Percentiles rank a stretch among this genome's conserved stretches.
Conservation (phyloP, 768 basidiomycete species). For the Tulasnella sp. region DNA sequence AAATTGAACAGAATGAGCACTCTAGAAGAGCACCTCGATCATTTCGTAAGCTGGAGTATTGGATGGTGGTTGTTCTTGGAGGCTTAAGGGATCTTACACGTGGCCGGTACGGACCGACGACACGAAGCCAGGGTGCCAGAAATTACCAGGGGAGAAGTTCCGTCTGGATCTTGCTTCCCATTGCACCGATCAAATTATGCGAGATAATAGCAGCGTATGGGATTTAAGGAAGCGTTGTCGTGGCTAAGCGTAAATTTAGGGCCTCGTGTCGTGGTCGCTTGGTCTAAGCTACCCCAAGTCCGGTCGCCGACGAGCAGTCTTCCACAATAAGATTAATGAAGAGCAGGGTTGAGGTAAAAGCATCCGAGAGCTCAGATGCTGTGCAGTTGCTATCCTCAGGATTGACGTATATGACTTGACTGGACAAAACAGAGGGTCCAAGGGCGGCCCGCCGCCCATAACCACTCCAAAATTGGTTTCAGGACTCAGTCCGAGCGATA, state of each 20-base stretch:
- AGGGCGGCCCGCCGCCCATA: not conserved
- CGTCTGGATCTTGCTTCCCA: not conserved
- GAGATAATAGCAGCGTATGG: not conserved
- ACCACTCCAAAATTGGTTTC: not conserved
- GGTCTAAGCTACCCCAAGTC: not conserved
- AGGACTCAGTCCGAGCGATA: conserved; percentile 4
- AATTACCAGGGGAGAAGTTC: conserved; percentile 6
- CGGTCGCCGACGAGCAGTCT: not conserved
- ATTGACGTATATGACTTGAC: not conserved
- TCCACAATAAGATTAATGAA: not conserved
- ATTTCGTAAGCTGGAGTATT: conserved; percentile 1
- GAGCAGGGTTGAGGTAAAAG: not conserved
- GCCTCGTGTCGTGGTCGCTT: not conserved
- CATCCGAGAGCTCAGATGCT: not conserved
- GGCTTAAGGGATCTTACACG: not conserved
- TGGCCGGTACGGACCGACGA: conserved; percentile 1
- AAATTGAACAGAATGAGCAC: not conserved
- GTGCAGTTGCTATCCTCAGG: not conserved
- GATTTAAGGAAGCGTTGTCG: not conserved
- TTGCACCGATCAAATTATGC: not conserved
- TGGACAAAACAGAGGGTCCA: not conserved
- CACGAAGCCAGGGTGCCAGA: conserved; percentile 5
- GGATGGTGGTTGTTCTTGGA: not conserved
- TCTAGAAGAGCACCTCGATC: not conserved
- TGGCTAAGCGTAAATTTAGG: not conserved